Conservation (phyloP, 1,284 basidiomycete species). For the Austroboletus rostrupii region DNA sequence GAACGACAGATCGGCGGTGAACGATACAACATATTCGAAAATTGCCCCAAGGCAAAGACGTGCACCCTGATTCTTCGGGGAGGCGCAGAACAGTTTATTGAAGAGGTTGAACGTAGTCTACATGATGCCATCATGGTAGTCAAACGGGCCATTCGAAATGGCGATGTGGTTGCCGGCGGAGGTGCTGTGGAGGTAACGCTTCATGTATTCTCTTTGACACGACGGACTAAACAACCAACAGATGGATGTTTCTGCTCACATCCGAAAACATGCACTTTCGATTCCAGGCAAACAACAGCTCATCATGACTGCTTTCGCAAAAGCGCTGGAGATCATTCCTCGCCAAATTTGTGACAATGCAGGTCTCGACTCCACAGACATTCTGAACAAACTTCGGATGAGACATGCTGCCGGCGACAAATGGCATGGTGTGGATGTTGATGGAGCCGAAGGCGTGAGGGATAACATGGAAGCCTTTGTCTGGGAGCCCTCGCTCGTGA, state of each 20-base stretch:
- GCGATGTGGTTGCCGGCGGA: slow-evolving; percentile 94
- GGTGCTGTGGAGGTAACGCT: slow-evolving; percentile 86
- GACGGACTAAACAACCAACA: slow-evolving; percentile 30
- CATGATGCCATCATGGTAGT: slow-evolving; percentile 99
- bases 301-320: slow-evolving; percentile 94
- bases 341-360: slow-evolving; percentile 99
- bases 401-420: slow-evolving; percentile 84
- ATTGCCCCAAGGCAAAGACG: slow-evolving; percentile 93
- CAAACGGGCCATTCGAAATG: slow-evolving; percentile 93
- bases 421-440: slow-evolving; percentile 96
- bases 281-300: slow-evolving; percentile 97
- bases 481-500: slow-evolving; percentile 96
- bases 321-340: slow-evolving; percentile 95
- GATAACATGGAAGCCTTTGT: slow-evolving; percentile 98
- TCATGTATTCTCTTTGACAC: slow-evolving; percentile 2
- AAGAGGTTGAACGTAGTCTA: slow-evolving; percentile 94
- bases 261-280: slow-evolving; percentile 86
- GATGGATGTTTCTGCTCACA: slow-evolving; percentile 96
- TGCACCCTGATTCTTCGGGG: slow-evolving; percentile 95
- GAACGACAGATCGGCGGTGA: slow-evolving; percentile 97
- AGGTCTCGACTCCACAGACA: slow-evolving; percentile 95
- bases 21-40: slow-evolving; percentile 94
- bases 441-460: slow-evolving; percentile 82
- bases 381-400: slow-evolving; percentile 97
- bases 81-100: slow-evolving; percentile 98